phyloP scores from a whole-genome alignment of 257 asterid genomes.

The Solanum chiquidenum region DNA sequence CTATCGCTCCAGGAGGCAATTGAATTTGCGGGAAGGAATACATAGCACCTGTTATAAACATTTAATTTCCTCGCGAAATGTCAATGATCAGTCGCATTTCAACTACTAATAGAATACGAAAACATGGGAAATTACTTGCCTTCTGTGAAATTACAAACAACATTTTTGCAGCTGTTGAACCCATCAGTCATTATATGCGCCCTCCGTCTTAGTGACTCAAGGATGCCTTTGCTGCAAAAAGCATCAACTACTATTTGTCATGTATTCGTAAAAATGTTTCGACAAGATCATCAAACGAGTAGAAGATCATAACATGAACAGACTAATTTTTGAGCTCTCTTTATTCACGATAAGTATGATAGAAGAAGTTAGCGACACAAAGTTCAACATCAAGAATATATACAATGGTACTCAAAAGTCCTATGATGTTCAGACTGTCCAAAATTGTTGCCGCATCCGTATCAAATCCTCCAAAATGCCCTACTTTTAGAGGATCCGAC shows the following conservation, averaged over 20 bases:
- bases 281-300: background rate
- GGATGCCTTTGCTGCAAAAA: slow-evolving; percentile 72
- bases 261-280: background rate
- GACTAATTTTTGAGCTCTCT: background rate
- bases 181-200: slow-evolving; percentile 94
- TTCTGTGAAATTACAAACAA: slow-evolving; percentile 93
- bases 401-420: background rate
- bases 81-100: background rate
- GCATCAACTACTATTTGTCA: background rate
- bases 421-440: background rate
- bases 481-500: background rate
- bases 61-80: background rate
- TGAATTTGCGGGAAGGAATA: slow-evolving; percentile 98
- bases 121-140: slow-evolving; percentile 20
- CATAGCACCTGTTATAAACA: slow-evolving; percentile 73
- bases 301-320: background rate
- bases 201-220: slow-evolving; percentile 82
- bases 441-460: background rate
- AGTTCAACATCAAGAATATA: background rate
- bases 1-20: slow-evolving; percentile 78
- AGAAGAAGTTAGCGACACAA: background rate
- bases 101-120: background rate
- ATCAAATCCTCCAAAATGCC: background rate
- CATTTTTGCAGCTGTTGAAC: slow-evolving; percentile 94
- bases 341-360: background rate